Percentiles rank a stretch among this genome's conserved stretches.
phyloP scores from a whole-genome alignment of 2,329 filamentous ascomycete species.

The Penicillium sp. region DNA sequence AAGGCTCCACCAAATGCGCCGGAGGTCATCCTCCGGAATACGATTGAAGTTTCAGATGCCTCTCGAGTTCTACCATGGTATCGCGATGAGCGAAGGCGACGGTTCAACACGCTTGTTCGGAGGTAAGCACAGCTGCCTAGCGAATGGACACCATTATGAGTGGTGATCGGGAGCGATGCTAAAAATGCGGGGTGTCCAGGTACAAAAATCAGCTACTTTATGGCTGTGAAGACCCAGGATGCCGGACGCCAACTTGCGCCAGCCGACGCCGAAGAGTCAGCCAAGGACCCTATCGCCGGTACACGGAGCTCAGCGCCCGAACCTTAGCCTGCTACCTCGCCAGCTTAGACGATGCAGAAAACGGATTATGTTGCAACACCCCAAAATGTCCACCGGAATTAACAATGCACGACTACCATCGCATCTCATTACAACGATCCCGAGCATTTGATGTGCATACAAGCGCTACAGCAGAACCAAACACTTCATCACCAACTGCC shows the following conservation, averaged over 20 bases:
- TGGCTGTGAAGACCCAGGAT: conserved; percentile 65
- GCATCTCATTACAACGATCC: conserved; percentile 30
- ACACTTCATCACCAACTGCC: not conserved
- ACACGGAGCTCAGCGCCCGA: conserved; percentile 74
- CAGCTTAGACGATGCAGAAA: conserved; percentile 69
- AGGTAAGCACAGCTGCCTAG: conserved; percentile 46
- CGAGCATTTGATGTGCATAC: conserved; percentile 25
- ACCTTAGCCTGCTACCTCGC: conserved; percentile 75
- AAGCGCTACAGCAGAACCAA: conserved; percentile 6
- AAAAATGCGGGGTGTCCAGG: conserved; percentile 40
- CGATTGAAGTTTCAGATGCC: conserved; percentile 36
- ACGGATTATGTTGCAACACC: conserved; percentile 57
- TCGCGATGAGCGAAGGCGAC: conserved; percentile 37
- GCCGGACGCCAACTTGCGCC: conserved; percentile 72
- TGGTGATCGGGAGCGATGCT: conserved; percentile 1
- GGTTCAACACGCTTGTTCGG: conserved; percentile 58
- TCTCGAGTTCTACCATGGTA: conserved; percentile 35
- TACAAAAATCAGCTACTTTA: conserved; percentile 76
- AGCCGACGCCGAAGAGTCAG: conserved; percentile 65
- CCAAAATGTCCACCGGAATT: conserved; percentile 27
- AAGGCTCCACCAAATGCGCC: conserved; percentile 40
- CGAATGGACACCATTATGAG: not conserved
- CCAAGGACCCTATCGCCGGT: conserved; percentile 66
- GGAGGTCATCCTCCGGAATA: conserved; percentile 37
- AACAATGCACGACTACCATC: conserved; percentile 21